Evolutionary conservation across 805 yeast genomes (phyloP), one percentile per base, ranked within the genome.

Genomic region (Debaryomyces tyrocola): DNA sequence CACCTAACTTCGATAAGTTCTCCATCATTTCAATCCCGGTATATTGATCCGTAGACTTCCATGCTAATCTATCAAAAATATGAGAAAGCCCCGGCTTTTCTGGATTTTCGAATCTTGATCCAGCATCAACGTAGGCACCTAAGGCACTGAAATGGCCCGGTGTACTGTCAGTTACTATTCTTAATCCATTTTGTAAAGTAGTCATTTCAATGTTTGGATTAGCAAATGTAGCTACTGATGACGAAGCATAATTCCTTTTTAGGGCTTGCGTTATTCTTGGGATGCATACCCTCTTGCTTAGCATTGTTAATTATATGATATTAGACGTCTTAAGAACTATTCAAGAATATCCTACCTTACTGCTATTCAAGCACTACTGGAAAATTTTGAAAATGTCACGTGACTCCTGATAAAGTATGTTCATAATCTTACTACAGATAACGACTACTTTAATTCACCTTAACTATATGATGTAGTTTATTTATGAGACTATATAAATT

Each of bases 121-220:
- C 99, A 1, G 96, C 96, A 59, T 87, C 85, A 4, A 94, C 78
- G 59, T 89, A 94, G 38, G 92, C 78, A 1, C 98, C 98, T 38
- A 91, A 66, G 0, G 97, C 96, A 47, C 92, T 78, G 62, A 94
- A 94, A 65, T 91, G 96, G 34, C 96, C 90, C 1, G 97, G 94
- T 0, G 86, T 79, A 37, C 87, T 83, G 49, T 90, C 94, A 3
- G 96, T 86, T 9, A 90, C 91, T 5, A 92, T 85, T 52, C 85
- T 76, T 33, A 91, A 69, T 2, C 97, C 97, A 67, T 90, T 92
- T 6, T 77, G 54, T 29, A 92, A 72, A 0, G 83, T 62, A 20
- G 71, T 57, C 51, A 66, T 56, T 38, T 67, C 65, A 11, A 66
- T 47, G 45, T 54, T 49, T 8, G 58, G 52, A 17, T 48, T 47